phyloP scores from a whole-genome alignment of 257 asterid species.

The Eucommia ulmoides region DNA sequence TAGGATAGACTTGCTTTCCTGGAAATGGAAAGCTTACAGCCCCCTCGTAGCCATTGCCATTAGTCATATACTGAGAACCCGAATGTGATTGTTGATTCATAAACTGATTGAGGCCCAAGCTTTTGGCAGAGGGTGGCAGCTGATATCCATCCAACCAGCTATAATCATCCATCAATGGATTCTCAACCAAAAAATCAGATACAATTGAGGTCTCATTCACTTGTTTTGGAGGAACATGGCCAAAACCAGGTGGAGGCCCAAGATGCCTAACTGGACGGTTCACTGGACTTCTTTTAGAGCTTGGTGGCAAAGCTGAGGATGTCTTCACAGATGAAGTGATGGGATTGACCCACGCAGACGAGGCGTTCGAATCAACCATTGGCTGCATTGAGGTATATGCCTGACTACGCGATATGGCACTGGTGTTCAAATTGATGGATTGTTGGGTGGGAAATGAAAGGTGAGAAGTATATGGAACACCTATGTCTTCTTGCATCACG shows the following conservation, averaged over 20 bases:
- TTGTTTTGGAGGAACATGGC: slow-evolving; percentile 54
- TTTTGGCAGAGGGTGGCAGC: slow-evolving; percentile 42
- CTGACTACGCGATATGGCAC: slow-evolving; percentile 23
- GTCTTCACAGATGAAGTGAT: slow-evolving; percentile 31
- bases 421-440: slow-evolving; percentile 21
- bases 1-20: slow-evolving; percentile 51
- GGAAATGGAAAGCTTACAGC: slow-evolving; percentile 64
- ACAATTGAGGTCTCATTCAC: slow-evolving; percentile 36
- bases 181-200: slow-evolving; percentile 30
- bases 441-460: slow-evolving; percentile 40
- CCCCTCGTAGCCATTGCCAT: slow-evolving; percentile 35
- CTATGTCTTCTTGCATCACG: slow-evolving; percentile 35
- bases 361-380: slow-evolving; percentile 33
- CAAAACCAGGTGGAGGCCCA: slow-evolving; percentile 99
- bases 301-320: slow-evolving; percentile 36
- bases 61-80: slow-evolving; percentile 22
- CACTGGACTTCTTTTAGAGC: slow-evolving; percentile 73
- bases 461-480: slow-evolving; percentile 36
- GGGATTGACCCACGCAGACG: slow-evolving; percentile 27
- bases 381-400: slow-evolving; percentile 34
- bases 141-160: slow-evolving; percentile 87
- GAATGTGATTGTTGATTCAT: slow-evolving; percentile 30
- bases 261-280: slow-evolving; percentile 72
- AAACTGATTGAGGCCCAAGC: slow-evolving; percentile 38
- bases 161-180: slow-evolving; percentile 59